phyloP scores from a whole-genome alignment of 371 early-diverging fungal genomes.

The Mortierella sp. region DNA sequence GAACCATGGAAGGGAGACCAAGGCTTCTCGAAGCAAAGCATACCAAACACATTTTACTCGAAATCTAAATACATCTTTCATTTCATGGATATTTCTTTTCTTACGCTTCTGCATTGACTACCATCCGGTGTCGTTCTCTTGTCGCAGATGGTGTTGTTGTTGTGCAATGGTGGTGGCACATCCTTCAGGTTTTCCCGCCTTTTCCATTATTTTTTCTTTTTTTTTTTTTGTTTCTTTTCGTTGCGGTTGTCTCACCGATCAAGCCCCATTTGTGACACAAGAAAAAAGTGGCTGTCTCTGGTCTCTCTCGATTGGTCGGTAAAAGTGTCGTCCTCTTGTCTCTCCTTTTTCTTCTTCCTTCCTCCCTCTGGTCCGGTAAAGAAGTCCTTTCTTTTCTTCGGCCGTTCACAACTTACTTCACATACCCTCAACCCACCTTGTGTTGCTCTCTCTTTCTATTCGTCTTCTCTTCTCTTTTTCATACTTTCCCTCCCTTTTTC shows the following conservation, averaged over 20 bases:
- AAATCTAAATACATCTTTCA: not conserved
- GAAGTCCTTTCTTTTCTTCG: not conserved
- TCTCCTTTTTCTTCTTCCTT: not conserved
- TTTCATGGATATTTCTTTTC: too few relatives aligned
- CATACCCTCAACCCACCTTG: not conserved
- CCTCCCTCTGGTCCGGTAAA: not conserved
- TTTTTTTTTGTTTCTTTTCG: not conserved
- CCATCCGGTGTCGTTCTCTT: too few relatives aligned
- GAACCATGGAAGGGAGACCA: not conserved
- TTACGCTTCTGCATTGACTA: too few relatives aligned
- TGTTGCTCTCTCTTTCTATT: constrained; percentile 13
- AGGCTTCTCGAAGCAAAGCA: not conserved
- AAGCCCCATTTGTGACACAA: not conserved
- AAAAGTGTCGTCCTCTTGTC: not conserved
- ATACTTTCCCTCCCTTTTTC: constrained; percentile 4
- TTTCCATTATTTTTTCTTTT: not conserved
- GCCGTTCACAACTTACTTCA: too few relatives aligned
- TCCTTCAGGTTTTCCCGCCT: not conserved
- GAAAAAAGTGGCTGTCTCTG: not conserved
- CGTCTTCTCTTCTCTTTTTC: constrained; percentile 1
- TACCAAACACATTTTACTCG: not conserved
- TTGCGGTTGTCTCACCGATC: not conserved
- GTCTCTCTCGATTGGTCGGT: not conserved
- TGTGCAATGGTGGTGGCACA: not conserved
- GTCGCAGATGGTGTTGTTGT: not conserved